phyloP scores from a whole-genome alignment of 352 stramenopile genomes.

The Elongisporangium undulatum region DNA sequence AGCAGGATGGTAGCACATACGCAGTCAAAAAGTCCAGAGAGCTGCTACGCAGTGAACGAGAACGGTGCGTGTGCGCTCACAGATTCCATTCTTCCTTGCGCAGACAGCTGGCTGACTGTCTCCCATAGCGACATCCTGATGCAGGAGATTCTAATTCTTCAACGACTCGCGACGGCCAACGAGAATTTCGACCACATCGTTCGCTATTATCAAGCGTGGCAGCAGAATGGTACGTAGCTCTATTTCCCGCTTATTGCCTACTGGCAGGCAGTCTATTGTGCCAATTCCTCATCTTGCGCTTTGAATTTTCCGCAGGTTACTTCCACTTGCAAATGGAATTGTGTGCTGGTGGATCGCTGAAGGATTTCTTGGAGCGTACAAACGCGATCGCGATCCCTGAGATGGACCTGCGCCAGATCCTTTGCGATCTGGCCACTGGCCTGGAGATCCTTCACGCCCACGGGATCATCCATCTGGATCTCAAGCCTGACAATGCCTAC shows the following conservation, averaged over 20 bases:
- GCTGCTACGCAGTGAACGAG: slow-evolving; percentile 65
- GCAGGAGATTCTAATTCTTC: slow-evolving; percentile 58
- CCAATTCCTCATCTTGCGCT: background rate
- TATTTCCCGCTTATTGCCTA: background rate
- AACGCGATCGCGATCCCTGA: slow-evolving; percentile 19
- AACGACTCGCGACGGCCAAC: slow-evolving; percentile 29
- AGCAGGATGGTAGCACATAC: slow-evolving; percentile 28
- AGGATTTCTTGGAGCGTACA: slow-evolving; percentile 42
- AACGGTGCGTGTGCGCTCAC: slow-evolving; percentile 34
- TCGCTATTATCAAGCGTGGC: slow-evolving; percentile 93
- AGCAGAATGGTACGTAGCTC: slow-evolving; percentile 87
- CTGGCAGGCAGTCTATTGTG: background rate
- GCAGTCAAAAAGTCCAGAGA: slow-evolving; percentile 83
- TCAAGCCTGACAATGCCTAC: slow-evolving; percentile 98
- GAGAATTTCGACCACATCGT: slow-evolving; percentile 85
- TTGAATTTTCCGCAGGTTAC: slow-evolving; percentile 32
- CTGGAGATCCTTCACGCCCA: slow-evolving; percentile 88
- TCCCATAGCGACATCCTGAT: slow-evolving; percentile 43
- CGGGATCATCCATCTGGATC: slow-evolving; percentile 92
- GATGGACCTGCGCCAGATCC: slow-evolving; percentile 63
- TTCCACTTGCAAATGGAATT: slow-evolving; percentile 95
- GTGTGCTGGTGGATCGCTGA: slow-evolving; percentile 85
- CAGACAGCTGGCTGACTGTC: background rate
- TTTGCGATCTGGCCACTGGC: slow-evolving; percentile 67
- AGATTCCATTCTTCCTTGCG: background rate